Conservation (phyloP, 2,329 filamentous ascomycete species). For the Myrmaecium sp. region DNA sequence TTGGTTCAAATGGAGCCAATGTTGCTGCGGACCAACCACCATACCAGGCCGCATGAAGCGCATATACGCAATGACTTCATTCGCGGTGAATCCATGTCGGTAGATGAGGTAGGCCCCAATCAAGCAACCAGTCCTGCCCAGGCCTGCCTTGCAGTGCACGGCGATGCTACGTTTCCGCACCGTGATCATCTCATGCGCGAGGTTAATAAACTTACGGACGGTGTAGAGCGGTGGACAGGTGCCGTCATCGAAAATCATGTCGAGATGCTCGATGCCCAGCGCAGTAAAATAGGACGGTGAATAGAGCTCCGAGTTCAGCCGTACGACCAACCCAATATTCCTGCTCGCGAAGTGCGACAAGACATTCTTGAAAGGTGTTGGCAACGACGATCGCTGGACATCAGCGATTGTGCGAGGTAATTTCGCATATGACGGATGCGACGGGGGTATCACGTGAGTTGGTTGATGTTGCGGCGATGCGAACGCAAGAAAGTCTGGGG, state of each 20-base stretch:
- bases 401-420: slow-evolving; percentile 63
- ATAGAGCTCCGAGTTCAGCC: slow-evolving; percentile 90
- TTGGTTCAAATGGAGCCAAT: slow-evolving; percentile 97
- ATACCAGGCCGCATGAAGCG: slow-evolving; percentile 97
- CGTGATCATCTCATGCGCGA: slow-evolving; percentile 88
- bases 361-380: slow-evolving; percentile 89
- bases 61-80: slow-evolving; percentile 96
- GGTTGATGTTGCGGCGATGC: slow-evolving; percentile 81
- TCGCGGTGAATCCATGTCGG: slow-evolving; percentile 89
- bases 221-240: slow-evolving; percentile 79
- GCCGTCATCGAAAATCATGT: slow-evolving; percentile 99
- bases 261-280: slow-evolving; percentile 82
- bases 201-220: slow-evolving; percentile 87
- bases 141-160: slow-evolving; percentile 94
- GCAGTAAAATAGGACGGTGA: slow-evolving; percentile 95
- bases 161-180: slow-evolving; percentile 84
- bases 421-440: slow-evolving; percentile 54
- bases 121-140: slow-evolving; percentile 86
- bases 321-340: slow-evolving; percentile 83
- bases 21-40: slow-evolving; percentile 96
- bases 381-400: slow-evolving; percentile 53
- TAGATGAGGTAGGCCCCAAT: slow-evolving; percentile 98
- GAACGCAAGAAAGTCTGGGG: slow-evolving; percentile 86
- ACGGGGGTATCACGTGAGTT: slow-evolving; percentile 51
- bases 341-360: slow-evolving; percentile 73